Percentiles rank a stretch among this genome's conserved stretches.
phyloP scores from a whole-genome alignment of 345 rosid genomes.

The Arabis alpina region DNA sequence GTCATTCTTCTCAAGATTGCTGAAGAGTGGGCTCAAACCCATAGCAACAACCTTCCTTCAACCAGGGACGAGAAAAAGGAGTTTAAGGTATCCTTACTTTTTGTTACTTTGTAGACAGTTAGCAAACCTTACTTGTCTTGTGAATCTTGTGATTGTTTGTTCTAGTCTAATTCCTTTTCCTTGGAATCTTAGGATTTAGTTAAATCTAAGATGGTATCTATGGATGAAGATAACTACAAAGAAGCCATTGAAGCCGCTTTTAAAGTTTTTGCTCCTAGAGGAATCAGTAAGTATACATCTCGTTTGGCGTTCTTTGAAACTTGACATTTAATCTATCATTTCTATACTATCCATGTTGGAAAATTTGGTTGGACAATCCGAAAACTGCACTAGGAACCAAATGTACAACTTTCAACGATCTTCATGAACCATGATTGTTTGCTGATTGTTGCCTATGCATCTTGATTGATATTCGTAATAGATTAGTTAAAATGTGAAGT shows the following conservation, averaged over 20 bases:
- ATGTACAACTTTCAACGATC: slow-evolving; percentile 6
- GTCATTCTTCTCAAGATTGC: slow-evolving; percentile 83
- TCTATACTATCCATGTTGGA: slow-evolving; percentile 3
- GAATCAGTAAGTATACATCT: slow-evolving; percentile 71
- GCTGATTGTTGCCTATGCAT: slow-evolving; percentile 8
- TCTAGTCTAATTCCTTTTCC: slow-evolving; percentile 28
- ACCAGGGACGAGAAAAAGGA: slow-evolving; percentile 85
- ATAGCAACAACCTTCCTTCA: slow-evolving; percentile 72
- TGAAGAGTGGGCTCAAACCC: slow-evolving; percentile 79
- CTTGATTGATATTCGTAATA: slow-evolving; percentile 1
- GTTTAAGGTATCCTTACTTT: slow-evolving; percentile 67
- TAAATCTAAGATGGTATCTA: slow-evolving; percentile 66
- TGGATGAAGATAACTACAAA: slow-evolving; percentile 90
- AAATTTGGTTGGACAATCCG: not conserved
- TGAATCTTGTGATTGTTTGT: slow-evolving; percentile 28
- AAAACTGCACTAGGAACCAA: slow-evolving; percentile 5
- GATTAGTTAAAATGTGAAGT: slow-evolving; percentile 20
- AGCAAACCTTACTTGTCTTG: slow-evolving; percentile 16
- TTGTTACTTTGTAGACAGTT: slow-evolving; percentile 27
- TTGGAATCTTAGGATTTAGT: slow-evolving; percentile 65
- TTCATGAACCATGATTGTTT: slow-evolving; percentile 4
- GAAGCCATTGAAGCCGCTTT: slow-evolving; percentile 88
- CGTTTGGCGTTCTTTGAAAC: slow-evolving; percentile 20
- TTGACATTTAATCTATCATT: slow-evolving; percentile 6
- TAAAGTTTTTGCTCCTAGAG: slow-evolving; percentile 84